These are phyloP conservation scores for Musa itinerans DNA, from an alignment of 176 grass and related monocot genomes.

Conservation along the genomic window DNA sequence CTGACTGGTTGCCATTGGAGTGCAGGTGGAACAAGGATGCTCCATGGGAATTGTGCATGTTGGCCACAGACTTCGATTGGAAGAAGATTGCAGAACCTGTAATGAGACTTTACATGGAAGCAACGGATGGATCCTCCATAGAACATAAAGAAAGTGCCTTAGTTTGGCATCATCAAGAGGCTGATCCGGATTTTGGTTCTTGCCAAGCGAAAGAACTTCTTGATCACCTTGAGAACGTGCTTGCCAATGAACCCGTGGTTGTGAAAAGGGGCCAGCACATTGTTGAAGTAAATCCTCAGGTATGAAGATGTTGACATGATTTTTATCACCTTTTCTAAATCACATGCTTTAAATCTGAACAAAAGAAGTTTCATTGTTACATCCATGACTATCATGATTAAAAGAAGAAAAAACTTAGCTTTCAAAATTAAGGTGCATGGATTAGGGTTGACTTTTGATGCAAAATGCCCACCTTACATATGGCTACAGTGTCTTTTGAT, in stretches of 20 bases:
- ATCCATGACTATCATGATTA: not conserved
- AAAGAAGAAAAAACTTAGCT: not conserved
- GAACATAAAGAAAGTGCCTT: constrained; percentile 27
- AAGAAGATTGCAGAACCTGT: constrained; percentile 12
- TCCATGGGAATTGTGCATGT: constrained; percentile 23
- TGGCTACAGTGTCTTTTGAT: not conserved
- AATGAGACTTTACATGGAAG: constrained; percentile 28
- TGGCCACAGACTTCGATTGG: constrained; percentile 12
- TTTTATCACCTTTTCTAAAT: not conserved
- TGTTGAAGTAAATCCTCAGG: constrained; percentile 38
- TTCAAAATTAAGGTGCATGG: constrained; percentile 10
- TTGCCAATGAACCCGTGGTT: constrained; percentile 24
- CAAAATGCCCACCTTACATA: not conserved
- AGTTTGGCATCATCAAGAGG: constrained; percentile 40
- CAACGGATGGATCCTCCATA: constrained; percentile 30
- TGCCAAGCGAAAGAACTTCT: constrained; percentile 30
- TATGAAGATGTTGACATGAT: constrained; percentile 3
- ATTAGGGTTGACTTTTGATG: constrained; percentile 1
- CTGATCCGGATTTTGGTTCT: constrained; percentile 17
- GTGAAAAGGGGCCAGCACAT: constrained; percentile 22
- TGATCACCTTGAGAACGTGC: constrained; percentile 25
- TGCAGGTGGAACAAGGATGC: constrained; percentile 35
- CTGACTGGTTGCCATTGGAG: not conserved
- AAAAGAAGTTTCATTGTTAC: not conserved
- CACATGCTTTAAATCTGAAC: not conserved